Evolutionary conservation across 345 rosid species (phyloP).

Genomic region (Populus ilicifolia): DNA sequence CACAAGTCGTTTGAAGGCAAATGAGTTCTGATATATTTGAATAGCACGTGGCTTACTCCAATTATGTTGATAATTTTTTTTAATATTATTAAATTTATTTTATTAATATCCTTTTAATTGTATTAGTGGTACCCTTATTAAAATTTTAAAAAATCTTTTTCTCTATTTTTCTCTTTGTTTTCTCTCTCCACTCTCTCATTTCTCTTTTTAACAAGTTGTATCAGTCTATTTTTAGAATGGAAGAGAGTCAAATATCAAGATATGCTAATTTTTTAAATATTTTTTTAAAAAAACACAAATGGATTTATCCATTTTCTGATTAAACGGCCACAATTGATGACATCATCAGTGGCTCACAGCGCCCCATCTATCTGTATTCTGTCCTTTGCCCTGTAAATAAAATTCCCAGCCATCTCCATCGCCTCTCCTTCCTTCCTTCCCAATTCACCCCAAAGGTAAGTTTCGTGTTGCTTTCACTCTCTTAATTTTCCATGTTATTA

Average conservation of each 20-base stretch:
- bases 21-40: rapidly evolving
- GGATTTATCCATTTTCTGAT: background rate
- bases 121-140: rapidly evolving
- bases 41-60: rapidly evolving
- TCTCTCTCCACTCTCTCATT: rapidly evolving
- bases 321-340: background rate
- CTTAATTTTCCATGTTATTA: background rate
- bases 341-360: background rate
- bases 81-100: too few relatives aligned
- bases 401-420: too few relatives aligned
- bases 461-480: background rate
- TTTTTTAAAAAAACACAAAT: background rate
- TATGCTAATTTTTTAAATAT: too few relatives aligned
- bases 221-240: rapidly evolving
- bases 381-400: background rate
- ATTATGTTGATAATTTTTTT: rapidly evolving
- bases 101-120: rapidly evolving
- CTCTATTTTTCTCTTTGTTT: too few relatives aligned
- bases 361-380: background rate
- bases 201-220: too few relatives aligned
- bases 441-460: conserved; percentile 16
- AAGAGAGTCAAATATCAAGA: too few relatives aligned
- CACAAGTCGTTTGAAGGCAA: too few relatives aligned
- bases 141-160: too few relatives aligned
- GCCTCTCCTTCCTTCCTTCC: background rate